Evolutionary conservation across 176 grass and related monocot genomes (phyloP), one percentile per base, ranked within the genome.

Genomic region (Bolboschoenus planiculmis): DNA sequence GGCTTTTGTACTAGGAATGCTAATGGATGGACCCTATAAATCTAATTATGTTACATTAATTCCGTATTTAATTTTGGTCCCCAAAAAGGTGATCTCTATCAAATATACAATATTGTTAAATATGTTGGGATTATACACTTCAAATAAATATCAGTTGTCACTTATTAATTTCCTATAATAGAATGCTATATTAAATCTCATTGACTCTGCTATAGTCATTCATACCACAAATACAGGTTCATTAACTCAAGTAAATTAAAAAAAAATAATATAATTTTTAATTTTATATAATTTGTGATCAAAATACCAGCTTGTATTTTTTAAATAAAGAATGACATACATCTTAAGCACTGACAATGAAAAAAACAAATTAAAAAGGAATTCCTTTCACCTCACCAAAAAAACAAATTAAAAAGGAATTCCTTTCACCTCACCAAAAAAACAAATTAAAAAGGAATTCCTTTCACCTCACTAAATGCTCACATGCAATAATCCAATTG

Each of bases 1-100:
- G 1, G 13, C 37, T 82, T 65, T 82, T 31, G 3, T 62, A 62
- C 79, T 63, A 64, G 55, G 5, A 63, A 40, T 47, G 57, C 16
- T 82, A 58, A 65, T 82, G 79, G 79, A 65, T 82, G 79, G 79
- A 82, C 37, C 79, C 79, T 64, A 44, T 64, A 80, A 80, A 80
- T 59, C 54, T 62, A 13, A 64, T 59, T 82, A 7, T 46, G 56
- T 58, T 82, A 33, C 14, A 27, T 36, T 65, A 44, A 65, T 47
- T 44, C 55, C 13, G 47, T 8, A n/a, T n/a, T n/a, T n/a, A 33
- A 78, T 14, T 56, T 37, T 82, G 36, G 39, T 82, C 26, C 23
- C n/a, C 20, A 18, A 48, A 47, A 63, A 35, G 10, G 33, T 20
- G 18, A 1, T 30, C 23, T 21, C 51, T 79, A 27, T 50, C 15